Evolutionary conservation across 1,284 basidiomycete species (phyloP).

Genomic region (Crucibulum cyathiforme): DNA sequence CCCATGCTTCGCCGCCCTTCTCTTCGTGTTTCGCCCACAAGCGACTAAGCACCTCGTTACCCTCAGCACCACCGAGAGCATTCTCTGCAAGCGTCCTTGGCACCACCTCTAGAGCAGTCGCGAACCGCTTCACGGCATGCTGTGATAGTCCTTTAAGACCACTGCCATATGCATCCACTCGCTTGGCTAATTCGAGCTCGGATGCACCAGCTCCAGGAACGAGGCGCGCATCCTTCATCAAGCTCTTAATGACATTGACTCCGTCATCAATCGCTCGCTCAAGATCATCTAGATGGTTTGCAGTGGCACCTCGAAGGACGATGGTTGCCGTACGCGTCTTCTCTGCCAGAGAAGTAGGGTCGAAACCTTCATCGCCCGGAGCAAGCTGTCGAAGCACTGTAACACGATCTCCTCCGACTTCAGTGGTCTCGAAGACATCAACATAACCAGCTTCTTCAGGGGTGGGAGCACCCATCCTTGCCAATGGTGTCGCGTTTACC

Average conservation of each 20-base stretch:
- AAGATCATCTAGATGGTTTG: conserved; percentile 94
- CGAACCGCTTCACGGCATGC: conserved; percentile 93
- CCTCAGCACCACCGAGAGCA: conserved; percentile 87
- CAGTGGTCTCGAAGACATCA: conserved; percentile 94
- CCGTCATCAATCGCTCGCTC: conserved; percentile 97
- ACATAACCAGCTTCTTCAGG: conserved; percentile 96
- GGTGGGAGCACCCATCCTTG: conserved; percentile 94
- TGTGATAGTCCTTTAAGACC: conserved; percentile 92
- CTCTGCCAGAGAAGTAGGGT: conserved; percentile 57
- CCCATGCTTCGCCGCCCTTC: conserved; percentile 74
- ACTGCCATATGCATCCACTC: conserved; percentile 87
- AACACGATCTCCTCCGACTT: conserved; percentile 97
- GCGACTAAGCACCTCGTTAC: conserved; percentile 89
- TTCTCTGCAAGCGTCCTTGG: conserved; percentile 96
- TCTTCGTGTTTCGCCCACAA: conserved; percentile 91
- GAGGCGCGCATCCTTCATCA: conserved; percentile 89
- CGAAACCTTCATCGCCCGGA: conserved; percentile 64
- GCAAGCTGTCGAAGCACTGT: conserved; percentile 93
- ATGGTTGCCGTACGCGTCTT: conserved; percentile 90
- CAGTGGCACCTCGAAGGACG: conserved; percentile 96
- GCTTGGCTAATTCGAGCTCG: conserved; percentile 89
- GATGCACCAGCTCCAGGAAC: conserved; percentile 95
- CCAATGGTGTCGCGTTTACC: conserved; percentile 94
- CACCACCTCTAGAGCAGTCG: conserved; percentile 89
- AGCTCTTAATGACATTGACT: conserved; percentile 94